Evolutionary conservation across 768 basidiomycete species (phyloP), one percentile per base, ranked within the genome.

Genomic region (Collybiopsis confluens): DNA sequence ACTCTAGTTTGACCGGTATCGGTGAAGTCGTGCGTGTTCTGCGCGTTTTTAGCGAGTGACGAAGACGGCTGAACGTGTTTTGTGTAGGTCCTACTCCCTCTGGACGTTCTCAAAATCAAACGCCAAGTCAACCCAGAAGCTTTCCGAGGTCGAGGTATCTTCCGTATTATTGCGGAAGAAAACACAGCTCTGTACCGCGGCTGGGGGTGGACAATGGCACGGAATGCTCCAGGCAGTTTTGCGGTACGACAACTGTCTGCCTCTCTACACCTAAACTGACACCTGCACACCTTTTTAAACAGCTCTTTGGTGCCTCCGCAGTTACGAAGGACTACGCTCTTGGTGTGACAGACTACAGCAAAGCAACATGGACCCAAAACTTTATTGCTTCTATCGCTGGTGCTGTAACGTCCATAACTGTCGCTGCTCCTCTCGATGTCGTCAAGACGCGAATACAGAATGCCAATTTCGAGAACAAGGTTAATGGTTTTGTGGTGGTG

Each of bases 381-480:
- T 98, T 98, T 64, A 81, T 98, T 61, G 93, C 96, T 1, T 96
- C 93, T 11, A 80, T 98, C 55, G 88, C 86, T 4, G 96, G 96
- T 66, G 96, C 95, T 37, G 86, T 97, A 37, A 88, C 96, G 2
- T 95, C 92, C 28, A 98, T 99, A 65, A 92, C 92, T 8, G 85
- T 98, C 61, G 95, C 96, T 15, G 95, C 96, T 2, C 96, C 96
- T 0, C 85, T 99, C 10, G 96, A 98, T 62, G 87, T 86, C 35
- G 84, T 99, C 73, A 99, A 99, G 77, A 94, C 95, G 18, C 90
- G 95, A 24, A 97, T 99, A 56, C 96, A 99, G 68, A 97, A 98
- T 69, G 96, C 95, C 55, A 96, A 97, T 76, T 99, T 98, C 65
- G 91, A 93, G 69, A 78, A 75, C 49, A 91, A 90, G 63, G 88